Evolutionary conservation across 108 stramenopile species (phyloP).

Genomic region (Skeletonema costatum): DNA sequence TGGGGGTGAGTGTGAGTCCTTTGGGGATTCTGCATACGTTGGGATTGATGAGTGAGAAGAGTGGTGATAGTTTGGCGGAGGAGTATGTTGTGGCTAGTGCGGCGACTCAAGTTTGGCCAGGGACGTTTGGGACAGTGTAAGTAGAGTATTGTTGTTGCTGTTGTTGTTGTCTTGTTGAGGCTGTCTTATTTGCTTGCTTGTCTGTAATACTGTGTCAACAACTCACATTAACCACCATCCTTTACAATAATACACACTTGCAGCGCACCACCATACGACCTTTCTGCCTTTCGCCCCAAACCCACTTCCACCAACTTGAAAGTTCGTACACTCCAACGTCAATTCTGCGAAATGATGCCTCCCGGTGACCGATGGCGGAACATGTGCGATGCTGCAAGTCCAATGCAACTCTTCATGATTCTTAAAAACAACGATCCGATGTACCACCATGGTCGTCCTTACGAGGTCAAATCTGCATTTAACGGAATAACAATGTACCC

Average conservation of each 20-base stretch:
- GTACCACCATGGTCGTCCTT: slow-evolving; percentile 2
- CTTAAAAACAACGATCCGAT: neutral
- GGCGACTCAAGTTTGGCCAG: slow-evolving; percentile 16
- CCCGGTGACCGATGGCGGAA: slow-evolving; percentile 28
- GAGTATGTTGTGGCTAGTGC: slow-evolving; percentile 6
- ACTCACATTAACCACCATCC: too few species aligned
- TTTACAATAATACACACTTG: neutral
- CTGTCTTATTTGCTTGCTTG: too few species aligned
- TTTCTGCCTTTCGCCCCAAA: slow-evolving; percentile 25
- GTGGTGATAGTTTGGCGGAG: neutral
- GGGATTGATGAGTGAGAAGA: slow-evolving; percentile 7
- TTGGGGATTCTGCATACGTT: slow-evolving; percentile 21
- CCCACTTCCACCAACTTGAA: neutral
- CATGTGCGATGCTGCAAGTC: slow-evolving; percentile 22
- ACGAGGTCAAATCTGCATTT: slow-evolving; percentile 15
- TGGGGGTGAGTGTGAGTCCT: slow-evolving; percentile 13
- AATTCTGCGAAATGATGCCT: slow-evolving; percentile 31
- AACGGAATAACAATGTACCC: slow-evolving; percentile 31
- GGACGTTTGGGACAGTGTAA: slow-evolving; percentile 11
- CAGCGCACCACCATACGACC: slow-evolving; percentile 15
- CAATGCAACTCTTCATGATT: slow-evolving; percentile 23
- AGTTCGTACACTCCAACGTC: slow-evolving; percentile 8
- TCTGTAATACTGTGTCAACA: too few species aligned
- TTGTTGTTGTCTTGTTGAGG: neutral
- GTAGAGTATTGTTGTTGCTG: neutral